Percentiles rank a stretch among this genome's conserved stretches.
phyloP scores from a whole-genome alignment of 257 asterid species.

The Parsonsia alboflavescens region DNA sequence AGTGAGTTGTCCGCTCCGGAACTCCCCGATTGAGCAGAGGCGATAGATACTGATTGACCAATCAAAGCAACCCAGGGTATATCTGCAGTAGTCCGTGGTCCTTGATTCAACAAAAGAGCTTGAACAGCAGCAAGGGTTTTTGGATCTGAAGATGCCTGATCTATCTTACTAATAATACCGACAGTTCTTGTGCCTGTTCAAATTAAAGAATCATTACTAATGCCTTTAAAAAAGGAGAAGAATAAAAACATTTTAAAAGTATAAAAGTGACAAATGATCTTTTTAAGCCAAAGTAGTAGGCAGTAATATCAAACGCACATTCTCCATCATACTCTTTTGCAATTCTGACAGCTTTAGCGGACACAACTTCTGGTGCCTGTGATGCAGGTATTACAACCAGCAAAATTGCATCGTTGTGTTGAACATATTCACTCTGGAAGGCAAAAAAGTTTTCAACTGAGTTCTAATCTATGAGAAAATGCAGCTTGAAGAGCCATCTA shows the following conservation, averaged over 20 bases:
- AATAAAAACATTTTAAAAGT: background rate
- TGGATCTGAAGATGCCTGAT: slow-evolving; percentile 86
- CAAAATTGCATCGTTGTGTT: slow-evolving; percentile 86
- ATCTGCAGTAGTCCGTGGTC: slow-evolving; percentile 91
- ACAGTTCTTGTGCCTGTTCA: slow-evolving; percentile 82
- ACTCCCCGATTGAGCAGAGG: slow-evolving; percentile 83
- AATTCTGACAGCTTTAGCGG: slow-evolving; percentile 85
- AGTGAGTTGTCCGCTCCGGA: slow-evolving; percentile 75
- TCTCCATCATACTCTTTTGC: slow-evolving; percentile 97
- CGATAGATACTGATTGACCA: slow-evolving; percentile 92
- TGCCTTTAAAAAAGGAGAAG: background rate
- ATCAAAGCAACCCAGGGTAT: slow-evolving; percentile 98
- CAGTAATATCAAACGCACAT: slow-evolving; percentile 46
- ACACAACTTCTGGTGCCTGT: slow-evolving; percentile 92
- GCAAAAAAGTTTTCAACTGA: background rate
- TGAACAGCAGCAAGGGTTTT: slow-evolving; percentile 93
- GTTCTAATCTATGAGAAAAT: slow-evolving; percentile 3
- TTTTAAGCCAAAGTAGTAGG: background rate
- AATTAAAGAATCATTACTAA: slow-evolving; percentile 8
- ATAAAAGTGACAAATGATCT: background rate
- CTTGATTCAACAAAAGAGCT: slow-evolving; percentile 85
- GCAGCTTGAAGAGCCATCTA: background rate
- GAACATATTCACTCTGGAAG: slow-evolving; percentile 78
- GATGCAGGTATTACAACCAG: slow-evolving; percentile 85
- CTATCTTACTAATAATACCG: slow-evolving; percentile 91